These are phyloP conservation scores for Lathyrus sativus DNA, from an alignment of 306 rosid genomes.

Conservation along the genomic window DNA sequence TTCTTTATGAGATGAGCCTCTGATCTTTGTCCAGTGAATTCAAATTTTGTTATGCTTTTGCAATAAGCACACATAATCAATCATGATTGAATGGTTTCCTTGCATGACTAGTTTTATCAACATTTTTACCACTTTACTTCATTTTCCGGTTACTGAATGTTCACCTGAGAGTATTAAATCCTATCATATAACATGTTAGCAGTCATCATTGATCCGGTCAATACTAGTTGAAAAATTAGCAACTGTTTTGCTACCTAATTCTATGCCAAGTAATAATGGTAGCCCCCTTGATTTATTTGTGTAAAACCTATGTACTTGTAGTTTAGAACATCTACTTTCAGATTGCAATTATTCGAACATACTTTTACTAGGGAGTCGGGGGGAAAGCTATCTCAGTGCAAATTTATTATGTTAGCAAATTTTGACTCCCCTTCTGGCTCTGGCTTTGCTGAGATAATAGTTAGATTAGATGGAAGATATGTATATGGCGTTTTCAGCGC, in stretches of 20 bases:
- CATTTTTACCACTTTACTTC: slow-evolving; percentile 8
- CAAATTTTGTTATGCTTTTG: slow-evolving; percentile 12
- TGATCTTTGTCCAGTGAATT: slow-evolving; percentile 1
- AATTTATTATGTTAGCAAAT: not conserved
- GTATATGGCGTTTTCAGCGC: slow-evolving; percentile 18
- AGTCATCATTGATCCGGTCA: not conserved
- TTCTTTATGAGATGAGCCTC: slow-evolving; percentile 11
- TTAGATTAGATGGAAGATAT: slow-evolving; percentile 13
- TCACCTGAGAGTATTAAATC: not conserved
- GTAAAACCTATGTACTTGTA: not conserved
- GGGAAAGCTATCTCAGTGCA: not conserved
- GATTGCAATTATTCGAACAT: slow-evolving; percentile 10
- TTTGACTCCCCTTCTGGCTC: not conserved
- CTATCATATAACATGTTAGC: slow-evolving; percentile 15
- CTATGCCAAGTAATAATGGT: slow-evolving; percentile 3
- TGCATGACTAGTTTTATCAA: slow-evolving; percentile 16
- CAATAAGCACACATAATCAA: not conserved
- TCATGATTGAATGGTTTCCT: not conserved
- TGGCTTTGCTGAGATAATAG: slow-evolving; percentile 8
- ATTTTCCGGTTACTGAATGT: not conserved
- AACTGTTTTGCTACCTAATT: not conserved
- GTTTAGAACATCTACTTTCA: slow-evolving; percentile 27
- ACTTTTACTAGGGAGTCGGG: not conserved
- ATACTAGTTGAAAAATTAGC: slow-evolving; percentile 1
- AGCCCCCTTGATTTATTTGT: slow-evolving; percentile 23